phyloP scores from a whole-genome alignment of 495 filamentous ascomycete genomes.

The Hamigera avellanea region DNA sequence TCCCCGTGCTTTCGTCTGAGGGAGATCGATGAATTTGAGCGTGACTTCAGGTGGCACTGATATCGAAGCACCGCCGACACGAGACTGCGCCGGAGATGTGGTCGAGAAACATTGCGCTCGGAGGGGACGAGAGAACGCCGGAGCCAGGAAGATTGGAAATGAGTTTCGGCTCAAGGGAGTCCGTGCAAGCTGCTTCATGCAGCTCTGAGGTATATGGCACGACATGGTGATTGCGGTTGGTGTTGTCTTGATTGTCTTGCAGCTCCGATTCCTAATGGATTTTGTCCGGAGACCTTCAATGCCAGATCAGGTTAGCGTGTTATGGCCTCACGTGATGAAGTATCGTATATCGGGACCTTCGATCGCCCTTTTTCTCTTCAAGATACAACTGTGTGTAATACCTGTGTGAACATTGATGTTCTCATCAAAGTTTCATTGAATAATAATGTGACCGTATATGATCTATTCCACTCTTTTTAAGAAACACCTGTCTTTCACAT shows the following conservation, averaged over 20 bases:
- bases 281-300: slow-evolving; percentile 19
- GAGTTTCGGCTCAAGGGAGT: slow-evolving; percentile 21
- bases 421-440: no score
- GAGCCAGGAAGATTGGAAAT: slow-evolving; percentile 62
- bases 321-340: slow-evolving; percentile 13
- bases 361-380: no score
- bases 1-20: slow-evolving; percentile 35
- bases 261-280: slow-evolving; percentile 20
- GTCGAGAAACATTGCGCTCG: slow-evolving; percentile 58
- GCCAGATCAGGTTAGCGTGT: slow-evolving; percentile 19
- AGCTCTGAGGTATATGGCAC: slow-evolving; percentile 24
- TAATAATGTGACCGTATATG: no score
- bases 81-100: slow-evolving; percentile 53
- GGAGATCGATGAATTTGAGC: slow-evolving; percentile 50
- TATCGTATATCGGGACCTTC: no score
- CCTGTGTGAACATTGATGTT: no score
- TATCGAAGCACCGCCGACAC: slow-evolving; percentile 73
- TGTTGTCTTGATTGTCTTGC: slow-evolving; percentile 8
- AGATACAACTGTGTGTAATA: no score
- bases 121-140: slow-evolving; percentile 47
- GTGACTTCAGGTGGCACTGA: slow-evolving; percentile 76
- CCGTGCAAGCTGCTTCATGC: slow-evolving; percentile 30
- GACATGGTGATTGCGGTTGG: slow-evolving; percentile 23
- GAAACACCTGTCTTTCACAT: no score
- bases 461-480: no score